phyloP scores from a whole-genome alignment of 345 rosid genomes.

The Hypericum androsaemum region DNA sequence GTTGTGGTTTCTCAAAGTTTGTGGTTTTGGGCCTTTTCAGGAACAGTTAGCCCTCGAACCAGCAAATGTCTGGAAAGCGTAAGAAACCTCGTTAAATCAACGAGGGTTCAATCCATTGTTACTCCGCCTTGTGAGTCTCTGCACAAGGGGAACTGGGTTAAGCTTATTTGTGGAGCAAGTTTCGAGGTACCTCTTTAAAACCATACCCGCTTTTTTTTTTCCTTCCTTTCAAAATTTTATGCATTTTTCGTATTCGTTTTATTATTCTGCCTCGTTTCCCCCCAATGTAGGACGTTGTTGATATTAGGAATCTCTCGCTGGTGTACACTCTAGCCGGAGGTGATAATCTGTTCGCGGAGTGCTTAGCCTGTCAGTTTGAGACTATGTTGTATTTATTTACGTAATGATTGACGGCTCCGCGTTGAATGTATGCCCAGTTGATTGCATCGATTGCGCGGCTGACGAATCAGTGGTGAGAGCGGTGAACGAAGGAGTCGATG shows the following conservation, averaged over 20 bases:
- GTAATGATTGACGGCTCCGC: neutral
- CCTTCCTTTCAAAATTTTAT: neutral
- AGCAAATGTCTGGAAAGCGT: conserved; percentile 20
- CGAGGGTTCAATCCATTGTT: conserved; percentile 27
- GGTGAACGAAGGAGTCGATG: conserved; percentile 45
- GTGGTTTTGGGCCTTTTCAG: conserved; percentile 19
- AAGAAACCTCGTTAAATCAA: conserved; percentile 22
- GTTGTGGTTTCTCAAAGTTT: neutral
- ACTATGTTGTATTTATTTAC: neutral
- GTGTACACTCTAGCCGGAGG: conserved; percentile 64
- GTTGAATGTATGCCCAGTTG: conserved; percentile 31
- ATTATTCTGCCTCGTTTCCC: neutral
- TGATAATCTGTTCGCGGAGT: conserved; percentile 1
- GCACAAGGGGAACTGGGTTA: conserved; percentile 49
- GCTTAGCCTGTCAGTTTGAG: too few relatives aligned
- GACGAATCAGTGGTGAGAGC: conserved; percentile 52
- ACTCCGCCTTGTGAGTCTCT: conserved; percentile 40
- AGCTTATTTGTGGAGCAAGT: conserved; percentile 64
- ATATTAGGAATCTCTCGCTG: conserved; percentile 51
- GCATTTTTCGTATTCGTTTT: neutral
- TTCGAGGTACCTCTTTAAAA: conserved; percentile 37
- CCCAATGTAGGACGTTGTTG: conserved; percentile 39
- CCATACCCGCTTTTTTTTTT: neutral
- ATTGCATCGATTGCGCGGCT: conserved; percentile 63
- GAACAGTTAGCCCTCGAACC: conserved; percentile 10